Base-by-base conservation (phyloP, 176 grass and related monocot genomes). In the Alopecurus myosuroides region DNA sequence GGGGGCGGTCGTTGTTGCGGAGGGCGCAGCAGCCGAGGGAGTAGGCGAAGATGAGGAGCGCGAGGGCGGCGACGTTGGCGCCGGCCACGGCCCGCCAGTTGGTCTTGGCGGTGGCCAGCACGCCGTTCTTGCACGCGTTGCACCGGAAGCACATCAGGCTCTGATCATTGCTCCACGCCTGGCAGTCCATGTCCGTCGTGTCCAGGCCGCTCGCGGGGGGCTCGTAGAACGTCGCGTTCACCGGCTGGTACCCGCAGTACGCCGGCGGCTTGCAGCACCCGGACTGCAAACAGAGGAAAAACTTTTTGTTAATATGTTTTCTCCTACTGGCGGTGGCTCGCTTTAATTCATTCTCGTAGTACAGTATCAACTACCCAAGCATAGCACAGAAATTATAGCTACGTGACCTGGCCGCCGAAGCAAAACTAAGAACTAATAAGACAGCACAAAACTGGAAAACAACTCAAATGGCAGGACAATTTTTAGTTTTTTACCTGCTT, bases 191-290 rank as follows among this genome's bases (percentile, higher is more conserved):
- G 11, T 85, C 79, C 31, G 88, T 74, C 60, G 50, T 42, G 7
- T 42, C 80, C 78, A 61, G 29, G 11, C 88, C 71, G 12, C 57
- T 11, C 58, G 55, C 71, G 1, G 91, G 88, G n/a, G 62, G 13
- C 29, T 44, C 55, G 84, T 89, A 93, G 66, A 76, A 89, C 56
- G 94, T 96, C 20, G 80, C 77, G 73, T 93, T 96, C 60, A 92
- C 79, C 31, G 71, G 26, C 56, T 77, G 22, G 68, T 82, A 89
- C 58, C 84, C 86, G 65, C 94, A 96, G 79, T 91, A 93, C 55
- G 84, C 92, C 28, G 94, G 94, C 42, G 94, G 94, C 80, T 96
- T 93, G 78, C 94, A 96, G 79, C 94, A 96, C 0, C 94, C 88
- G 4, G 94, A 93, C 91, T 96, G 86, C 42, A 83, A 53, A 29